A percentile compares a stretch with the other conserved stretches of the same genome.
Conservation (phyloP, 495 filamentous ascomycete genomes). For the Penicillium samsonianum region DNA sequence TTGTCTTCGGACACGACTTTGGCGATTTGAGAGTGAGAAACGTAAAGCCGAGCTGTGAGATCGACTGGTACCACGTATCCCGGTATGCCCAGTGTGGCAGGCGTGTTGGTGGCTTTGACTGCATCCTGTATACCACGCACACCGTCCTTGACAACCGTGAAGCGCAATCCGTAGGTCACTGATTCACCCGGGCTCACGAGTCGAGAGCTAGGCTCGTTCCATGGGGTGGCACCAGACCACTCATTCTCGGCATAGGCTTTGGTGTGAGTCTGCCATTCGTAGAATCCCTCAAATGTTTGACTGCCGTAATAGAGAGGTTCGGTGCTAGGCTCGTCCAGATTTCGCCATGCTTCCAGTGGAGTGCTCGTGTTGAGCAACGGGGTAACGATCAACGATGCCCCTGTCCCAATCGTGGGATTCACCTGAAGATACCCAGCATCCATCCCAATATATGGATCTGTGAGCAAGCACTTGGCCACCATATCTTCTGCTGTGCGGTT, state of each 20-base stretch:
- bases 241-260: slow-evolving; percentile 51
- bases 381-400: not conserved
- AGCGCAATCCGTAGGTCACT: not conserved
- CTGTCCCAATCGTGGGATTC: not conserved
- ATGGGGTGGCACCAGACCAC: slow-evolving; percentile 34
- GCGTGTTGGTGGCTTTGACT: not conserved
- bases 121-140: not conserved
- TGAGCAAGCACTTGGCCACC: slow-evolving; percentile 42
- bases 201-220: not conserved
- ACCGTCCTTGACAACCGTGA: not conserved
- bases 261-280: slow-evolving; percentile 53
- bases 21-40: not conserved
- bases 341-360: not conserved
- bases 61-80: not conserved
- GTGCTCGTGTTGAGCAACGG: not conserved
- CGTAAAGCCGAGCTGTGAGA: not conserved
- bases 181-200: not conserved
- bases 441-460: not conserved
- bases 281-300: slow-evolving; percentile 55
- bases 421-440: not conserved
- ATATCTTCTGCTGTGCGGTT: slow-evolving; percentile 43
- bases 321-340: slow-evolving; percentile 1
- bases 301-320: slow-evolving; percentile 42
- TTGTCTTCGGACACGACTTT: not conserved
- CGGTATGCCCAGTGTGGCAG: not conserved